phyloP scores from a whole-genome alignment of 164 flowering plant genomes.

The Dillenia turbinata region DNA sequence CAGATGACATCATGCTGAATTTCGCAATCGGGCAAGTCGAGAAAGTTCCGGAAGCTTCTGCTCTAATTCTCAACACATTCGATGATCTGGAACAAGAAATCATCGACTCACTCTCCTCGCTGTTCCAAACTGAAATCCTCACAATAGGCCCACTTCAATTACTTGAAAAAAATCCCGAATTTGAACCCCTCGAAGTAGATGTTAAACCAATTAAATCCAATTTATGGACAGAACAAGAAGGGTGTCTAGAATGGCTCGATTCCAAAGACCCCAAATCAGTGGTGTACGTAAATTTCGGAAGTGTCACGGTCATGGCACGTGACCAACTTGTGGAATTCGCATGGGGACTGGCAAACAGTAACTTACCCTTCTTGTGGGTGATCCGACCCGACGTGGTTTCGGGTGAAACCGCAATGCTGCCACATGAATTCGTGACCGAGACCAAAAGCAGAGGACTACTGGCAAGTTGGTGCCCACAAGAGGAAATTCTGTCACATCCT shows the following conservation, averaged over 20 bases:
- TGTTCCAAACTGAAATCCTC: conserved; percentile 13
- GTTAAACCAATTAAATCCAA: conserved; percentile 21
- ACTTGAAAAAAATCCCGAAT: conserved; percentile 8
- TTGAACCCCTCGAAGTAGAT: background rate
- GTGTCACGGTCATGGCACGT: conserved; percentile 29
- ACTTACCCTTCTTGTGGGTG: conserved; percentile 37
- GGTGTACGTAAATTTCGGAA: conserved; percentile 50
- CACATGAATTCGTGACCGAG: conserved; percentile 21
- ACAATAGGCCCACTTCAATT: conserved; percentile 39
- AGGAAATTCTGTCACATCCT: conserved; percentile 20
- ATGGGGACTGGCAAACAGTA: conserved; percentile 51
- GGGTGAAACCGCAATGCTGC: conserved; percentile 26
- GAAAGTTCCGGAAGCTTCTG: conserved; percentile 18
- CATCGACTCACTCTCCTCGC: conserved; percentile 20
- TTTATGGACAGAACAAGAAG: conserved; percentile 44
- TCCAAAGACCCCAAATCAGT: conserved; percentile 31
- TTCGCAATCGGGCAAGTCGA: conserved; percentile 4
- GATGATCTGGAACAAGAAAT: conserved; percentile 32
- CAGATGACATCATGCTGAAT: conserved; percentile 22
- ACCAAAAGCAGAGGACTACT: conserved; percentile 27
- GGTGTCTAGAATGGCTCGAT: conserved; percentile 39
- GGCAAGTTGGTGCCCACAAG: conserved; percentile 45
- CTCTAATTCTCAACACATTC: conserved; percentile 35
- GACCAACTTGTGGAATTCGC: conserved; percentile 42
- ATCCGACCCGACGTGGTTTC: conserved; percentile 42